Evolutionary conservation across 2,329 filamentous ascomycete genomes (phyloP), one percentile per base, ranked within the genome.

Genomic region (Ophiostoma angusticollis): DNA sequence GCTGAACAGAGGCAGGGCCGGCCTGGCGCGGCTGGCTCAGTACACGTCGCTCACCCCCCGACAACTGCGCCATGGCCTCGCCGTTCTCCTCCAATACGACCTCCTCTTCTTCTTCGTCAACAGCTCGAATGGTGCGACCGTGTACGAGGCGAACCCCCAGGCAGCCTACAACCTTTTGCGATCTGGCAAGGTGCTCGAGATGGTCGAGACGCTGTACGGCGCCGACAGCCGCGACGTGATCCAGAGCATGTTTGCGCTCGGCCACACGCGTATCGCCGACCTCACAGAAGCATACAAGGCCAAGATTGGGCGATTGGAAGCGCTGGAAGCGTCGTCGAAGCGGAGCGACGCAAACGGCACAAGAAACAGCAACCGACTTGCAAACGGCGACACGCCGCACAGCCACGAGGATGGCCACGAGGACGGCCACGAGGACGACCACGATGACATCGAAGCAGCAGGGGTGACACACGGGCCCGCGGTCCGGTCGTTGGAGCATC

Each of bases 31-130:
- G 45, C 67, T 98, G 23, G 70, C 70, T 30, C 76, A 79, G 37
- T 70, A 82, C 54, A 86, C 84, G 16, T 74, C 77, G 35, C 72
- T 95, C 36, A 74, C 72, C 39, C 68, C 72, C n/a, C 74, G 76
- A 38, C 80, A 93, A 54, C 65, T 94, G 47, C 82, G 80, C 51
- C 78, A 87, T 60, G 86, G 82, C 16, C 70, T 98, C 37, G 78
- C 78, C 38, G 80, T 91, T 23, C 77, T 96, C 47, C 73, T 93
- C 30, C 89, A 96, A 56, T 83, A 94, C 55, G 85, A 87, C 53
- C 73, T 96, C 35, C 67, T 93, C 46, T 84, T 78, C 57, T 80
- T 87, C 58, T 71, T 77, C 47, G 74, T 76, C 48, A 70, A 78
- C 43, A 70, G 70, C 32, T 57, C 68, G 35, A 81, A 82, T 18